Percentiles rank a stretch among this genome's conserved stretches.
Evolutionary conservation across 225 moss, liverwort and hornwort genomes (phyloP).

Genomic region (Physcomitrellopsis africana): DNA sequence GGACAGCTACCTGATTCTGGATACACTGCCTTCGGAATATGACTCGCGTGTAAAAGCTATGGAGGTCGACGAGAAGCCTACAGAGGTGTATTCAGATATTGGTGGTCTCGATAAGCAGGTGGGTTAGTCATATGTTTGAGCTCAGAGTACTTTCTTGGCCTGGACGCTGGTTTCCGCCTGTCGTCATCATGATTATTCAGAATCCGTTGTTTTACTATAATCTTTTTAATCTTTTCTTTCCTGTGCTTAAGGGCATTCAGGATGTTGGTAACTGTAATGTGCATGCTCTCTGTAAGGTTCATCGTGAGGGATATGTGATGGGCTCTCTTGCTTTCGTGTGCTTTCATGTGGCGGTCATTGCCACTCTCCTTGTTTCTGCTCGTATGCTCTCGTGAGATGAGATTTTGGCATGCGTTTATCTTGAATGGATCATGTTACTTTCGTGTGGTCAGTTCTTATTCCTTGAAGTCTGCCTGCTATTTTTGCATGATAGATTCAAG

Average conservation of each 20-base stretch:
- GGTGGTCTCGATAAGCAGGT: slow-evolving; percentile 98
- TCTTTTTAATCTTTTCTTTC: background rate
- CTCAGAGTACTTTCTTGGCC: background rate
- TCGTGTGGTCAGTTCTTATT: background rate
- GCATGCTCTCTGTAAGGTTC: background rate
- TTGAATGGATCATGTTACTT: background rate
- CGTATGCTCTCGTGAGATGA: background rate
- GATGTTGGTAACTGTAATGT: background rate
- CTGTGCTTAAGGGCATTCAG: background rate
- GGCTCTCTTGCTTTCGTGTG: background rate
- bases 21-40: slow-evolving; percentile 92
- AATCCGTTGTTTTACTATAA: background rate
- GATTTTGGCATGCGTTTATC: background rate
- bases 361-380: slow-evolving; percentile 17
- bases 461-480: background rate
- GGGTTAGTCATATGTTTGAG: slow-evolving; percentile 15
- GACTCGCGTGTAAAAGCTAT: slow-evolving; percentile 92
- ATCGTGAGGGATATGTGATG: background rate
- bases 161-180: too few relatives aligned
- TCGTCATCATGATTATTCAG: slow-evolving; percentile 3
- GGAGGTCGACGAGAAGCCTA: slow-evolving; percentile 94
- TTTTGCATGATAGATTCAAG: slow-evolving; percentile 75
- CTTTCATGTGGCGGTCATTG: background rate
- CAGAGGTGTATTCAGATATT: slow-evolving; percentile 91
- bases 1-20: slow-evolving; percentile 89